phyloP scores from a whole-genome alignment of 805 yeast genomes.

The Wickerhamomyces queroliae region DNA sequence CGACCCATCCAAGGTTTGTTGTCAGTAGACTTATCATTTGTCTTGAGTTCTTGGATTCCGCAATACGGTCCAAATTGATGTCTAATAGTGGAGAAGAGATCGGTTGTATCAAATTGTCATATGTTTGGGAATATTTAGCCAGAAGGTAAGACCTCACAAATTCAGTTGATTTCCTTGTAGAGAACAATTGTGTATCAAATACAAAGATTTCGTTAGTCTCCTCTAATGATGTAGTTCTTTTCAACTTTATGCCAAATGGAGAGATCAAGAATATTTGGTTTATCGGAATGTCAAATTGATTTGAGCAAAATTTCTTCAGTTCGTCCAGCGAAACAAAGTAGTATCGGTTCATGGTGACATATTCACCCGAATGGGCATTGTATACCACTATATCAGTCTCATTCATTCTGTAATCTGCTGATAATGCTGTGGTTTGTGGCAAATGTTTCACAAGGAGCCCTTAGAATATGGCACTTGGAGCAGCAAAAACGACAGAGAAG shows the following conservation, averaged over 20 bases:
- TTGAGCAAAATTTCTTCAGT: conserved; percentile 34
- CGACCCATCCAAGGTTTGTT: conserved; percentile 46
- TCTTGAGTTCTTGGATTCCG: conserved; percentile 14
- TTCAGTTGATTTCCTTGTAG: conserved; percentile 20
- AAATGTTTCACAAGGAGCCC: too few relatives aligned
- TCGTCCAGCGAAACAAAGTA: conserved; percentile 36
- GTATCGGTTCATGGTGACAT: conserved; percentile 29
- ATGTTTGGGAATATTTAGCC: conserved; percentile 3
- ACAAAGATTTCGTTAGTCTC: conserved; percentile 51
- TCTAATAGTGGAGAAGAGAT: conserved; percentile 31
- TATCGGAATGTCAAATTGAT: conserved; percentile 34
- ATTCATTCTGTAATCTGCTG: conserved; percentile 2
- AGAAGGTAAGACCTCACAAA: conserved; percentile 13
- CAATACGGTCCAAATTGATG: conserved; percentile 12
- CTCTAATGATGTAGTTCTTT: conserved; percentile 32
- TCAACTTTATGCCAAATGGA: conserved; percentile 60
- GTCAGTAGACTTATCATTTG: conserved; percentile 30
- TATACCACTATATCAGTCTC: conserved; percentile 10
- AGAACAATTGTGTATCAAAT: conserved; percentile 57
- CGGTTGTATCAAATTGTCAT: conserved; percentile 25
- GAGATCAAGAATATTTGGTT: conserved; percentile 47
- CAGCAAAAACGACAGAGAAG: too few relatives aligned
- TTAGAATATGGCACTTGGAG: too few relatives aligned
- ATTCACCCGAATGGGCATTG: conserved; percentile 41
- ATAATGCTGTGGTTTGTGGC: background rate